Evolutionary conservation across 2,329 filamentous ascomycete species (phyloP).

Genomic region (Cucurbitaria berberidis): DNA sequence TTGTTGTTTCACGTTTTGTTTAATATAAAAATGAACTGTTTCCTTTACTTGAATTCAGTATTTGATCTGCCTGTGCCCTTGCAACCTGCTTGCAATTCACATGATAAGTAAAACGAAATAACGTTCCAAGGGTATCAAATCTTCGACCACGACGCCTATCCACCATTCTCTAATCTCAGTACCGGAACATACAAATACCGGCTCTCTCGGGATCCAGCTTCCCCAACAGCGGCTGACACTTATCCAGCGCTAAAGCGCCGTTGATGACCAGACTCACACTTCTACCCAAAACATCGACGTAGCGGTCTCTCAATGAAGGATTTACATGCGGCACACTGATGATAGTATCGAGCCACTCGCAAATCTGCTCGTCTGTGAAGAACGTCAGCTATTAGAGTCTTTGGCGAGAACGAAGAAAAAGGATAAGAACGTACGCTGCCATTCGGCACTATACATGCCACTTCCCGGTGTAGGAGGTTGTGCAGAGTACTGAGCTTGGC

Average conservation of each 20-base stretch:
- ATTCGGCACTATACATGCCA: constrained; percentile 27
- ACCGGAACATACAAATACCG: constrained; percentile 49
- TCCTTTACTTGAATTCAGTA: too few relatives aligned
- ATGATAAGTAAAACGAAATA: background rate
- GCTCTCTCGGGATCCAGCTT: constrained; percentile 46
- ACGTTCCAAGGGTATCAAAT: background rate
- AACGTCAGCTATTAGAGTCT: too few relatives aligned
- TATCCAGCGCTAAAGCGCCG: constrained; percentile 42
- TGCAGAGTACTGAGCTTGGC: constrained; percentile 10
- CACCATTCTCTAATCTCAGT: constrained; percentile 26
- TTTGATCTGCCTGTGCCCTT: background rate
- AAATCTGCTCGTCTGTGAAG: constrained; percentile 38
- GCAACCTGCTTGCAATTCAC: background rate
- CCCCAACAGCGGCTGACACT: constrained; percentile 33
- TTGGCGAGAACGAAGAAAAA: background rate
- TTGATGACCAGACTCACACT: constrained; percentile 48
- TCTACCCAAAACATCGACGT: constrained; percentile 42
- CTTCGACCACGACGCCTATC: background rate
- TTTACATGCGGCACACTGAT: constrained; percentile 35
- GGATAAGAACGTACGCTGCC: constrained; percentile 24
- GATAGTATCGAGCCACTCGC: constrained; percentile 43
- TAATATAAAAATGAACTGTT: background rate
- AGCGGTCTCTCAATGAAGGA: constrained; percentile 29
- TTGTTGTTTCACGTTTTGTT: background rate
- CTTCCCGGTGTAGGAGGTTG: constrained; percentile 7